A percentile compares a stretch with the other conserved stretches of the same genome.
Evolutionary conservation across 306 rosid genomes (phyloP).

Genomic region (Cicer yamashitae): DNA sequence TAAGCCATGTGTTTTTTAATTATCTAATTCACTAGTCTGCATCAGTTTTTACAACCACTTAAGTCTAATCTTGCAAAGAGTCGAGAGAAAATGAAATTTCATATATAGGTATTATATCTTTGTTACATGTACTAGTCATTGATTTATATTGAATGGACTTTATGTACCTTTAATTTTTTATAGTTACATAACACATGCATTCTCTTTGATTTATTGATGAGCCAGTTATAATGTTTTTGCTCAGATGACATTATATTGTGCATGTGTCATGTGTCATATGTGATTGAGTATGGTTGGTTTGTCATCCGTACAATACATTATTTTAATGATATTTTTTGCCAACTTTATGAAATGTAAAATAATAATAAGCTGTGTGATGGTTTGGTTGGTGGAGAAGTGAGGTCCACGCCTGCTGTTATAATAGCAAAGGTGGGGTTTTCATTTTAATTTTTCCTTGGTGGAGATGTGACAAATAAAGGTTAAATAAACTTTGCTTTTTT

Average conservation of each 20-base stretch:
- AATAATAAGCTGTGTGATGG: constrained; percentile 49
- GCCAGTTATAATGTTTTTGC: constrained; percentile 44
- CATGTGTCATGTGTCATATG: constrained; percentile 13
- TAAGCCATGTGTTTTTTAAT: constrained; percentile 24
- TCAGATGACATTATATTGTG: constrained; percentile 31
- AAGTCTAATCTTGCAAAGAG: not conserved
- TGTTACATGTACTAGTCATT: not conserved
- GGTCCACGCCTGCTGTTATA: constrained; percentile 54
- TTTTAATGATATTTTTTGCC: not conserved
- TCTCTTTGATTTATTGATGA: constrained; percentile 33
- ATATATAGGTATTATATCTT: not conserved
- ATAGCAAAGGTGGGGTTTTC: constrained; percentile 45
- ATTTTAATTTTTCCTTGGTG: constrained; percentile 45
- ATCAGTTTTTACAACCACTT: constrained; percentile 2
- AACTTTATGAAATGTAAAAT: constrained; percentile 29
- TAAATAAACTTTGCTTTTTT: constrained; percentile 35
- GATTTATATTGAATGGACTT: constrained; percentile 40
- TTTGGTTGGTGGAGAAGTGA: constrained; percentile 81
- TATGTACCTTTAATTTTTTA: constrained; percentile 13
- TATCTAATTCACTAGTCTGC: not conserved
- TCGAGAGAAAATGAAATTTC: not conserved
- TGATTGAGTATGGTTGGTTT: constrained; percentile 42
- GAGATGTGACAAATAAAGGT: constrained; percentile 55
- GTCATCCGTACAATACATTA: constrained; percentile 45
- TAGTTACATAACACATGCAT: constrained; percentile 20